Conservation (phyloP, 2,329 filamentous ascomycete species). For the Arachnopeziza araneosa region DNA sequence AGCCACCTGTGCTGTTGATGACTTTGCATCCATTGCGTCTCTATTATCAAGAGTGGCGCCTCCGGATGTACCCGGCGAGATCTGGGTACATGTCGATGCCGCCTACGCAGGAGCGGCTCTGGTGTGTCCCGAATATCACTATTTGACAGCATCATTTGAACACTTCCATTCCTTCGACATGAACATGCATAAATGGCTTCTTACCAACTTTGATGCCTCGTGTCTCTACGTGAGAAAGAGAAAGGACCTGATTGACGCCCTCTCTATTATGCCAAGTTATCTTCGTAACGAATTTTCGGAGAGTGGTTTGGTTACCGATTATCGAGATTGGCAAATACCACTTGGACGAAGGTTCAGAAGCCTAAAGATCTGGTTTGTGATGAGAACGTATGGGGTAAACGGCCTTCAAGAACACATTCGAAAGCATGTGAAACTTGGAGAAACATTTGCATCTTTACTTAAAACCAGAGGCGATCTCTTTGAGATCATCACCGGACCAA, state of each 20-base stretch:
- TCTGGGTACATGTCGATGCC: conserved; percentile 93
- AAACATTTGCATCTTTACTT: conserved; percentile 61
- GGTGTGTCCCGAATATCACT: conserved; percentile 73
- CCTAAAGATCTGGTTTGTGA: conserved; percentile 92
- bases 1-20: conserved; percentile 80
- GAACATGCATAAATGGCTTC: conserved; percentile 97
- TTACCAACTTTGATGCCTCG: conserved; percentile 86
- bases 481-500: conserved; percentile 65
- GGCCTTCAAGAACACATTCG: conserved; percentile 71
- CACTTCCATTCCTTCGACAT: conserved; percentile 84
- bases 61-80: conserved; percentile 38
- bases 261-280: conserved; percentile 76
- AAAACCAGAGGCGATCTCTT: conserved; percentile 62
- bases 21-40: conserved; percentile 47
- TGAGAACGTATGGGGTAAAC: conserved; percentile 72
- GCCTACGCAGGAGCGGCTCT: conserved; percentile 88
- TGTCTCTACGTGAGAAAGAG: conserved; percentile 75
- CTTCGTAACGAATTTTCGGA: conserved; percentile 78
- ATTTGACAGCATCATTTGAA: conserved; percentile 55
- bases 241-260: conserved; percentile 69
- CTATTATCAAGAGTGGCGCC: conserved; percentile 34
- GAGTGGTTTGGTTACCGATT: conserved; percentile 82
- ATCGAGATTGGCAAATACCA: conserved; percentile 95
- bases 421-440: conserved; percentile 62
- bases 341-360: conserved; percentile 82